Evolutionary conservation across 2,329 filamentous ascomycete genomes (phyloP), one percentile per base, ranked within the genome.

Genomic region (Colletotrichum viniferum): DNA sequence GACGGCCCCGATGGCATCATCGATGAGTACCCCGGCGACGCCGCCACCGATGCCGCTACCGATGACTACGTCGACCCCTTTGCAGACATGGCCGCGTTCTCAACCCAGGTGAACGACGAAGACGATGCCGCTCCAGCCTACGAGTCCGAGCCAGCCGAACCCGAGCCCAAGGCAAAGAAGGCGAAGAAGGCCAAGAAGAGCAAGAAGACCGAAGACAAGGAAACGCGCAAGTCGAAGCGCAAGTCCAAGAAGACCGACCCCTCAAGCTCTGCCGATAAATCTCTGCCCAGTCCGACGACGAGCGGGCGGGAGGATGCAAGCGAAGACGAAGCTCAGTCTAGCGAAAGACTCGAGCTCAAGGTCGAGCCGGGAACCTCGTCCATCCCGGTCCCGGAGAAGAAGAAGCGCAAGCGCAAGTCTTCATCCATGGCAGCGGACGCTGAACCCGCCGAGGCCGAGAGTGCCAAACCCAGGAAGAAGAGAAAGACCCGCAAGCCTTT

Each of bases 51-150:
- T 62, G 30, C n/a, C 21, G 30, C 30, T 21, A 62, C 34, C 24
- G 62, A 65, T 21, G 73, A 73, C 28, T 76, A 76, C 28, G 58
- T 69, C 9, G 73, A 76, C 36, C 73, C 73, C 2, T 76, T 76
- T 16, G 28, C 70, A 18, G 66, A 48, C 43, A 73, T 73, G 69
- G 13, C 61, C n/a, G 69, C 64, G n/a, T 76, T 76, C 34, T 76
- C 73, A 13, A 76, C 70, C 21, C 64, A 73, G 34, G 34, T n/a
- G 8, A 34, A 48, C 4, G 14, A 62, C 4, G 62, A 67, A 7
- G 62, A 67, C 5, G 38, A 38, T 1, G 30, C 38, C n/a, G 18
- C 14, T 2, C n/a, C 69, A 7, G 21, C 55, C 14, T 56, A 63
- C 28, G n/a, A n/a, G 38, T 67, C 73, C 10, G 48, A 34, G 32